Evolutionary conservation across 352 stramenopile species (phyloP).

Genomic region (Phytophthora foliorum): DNA sequence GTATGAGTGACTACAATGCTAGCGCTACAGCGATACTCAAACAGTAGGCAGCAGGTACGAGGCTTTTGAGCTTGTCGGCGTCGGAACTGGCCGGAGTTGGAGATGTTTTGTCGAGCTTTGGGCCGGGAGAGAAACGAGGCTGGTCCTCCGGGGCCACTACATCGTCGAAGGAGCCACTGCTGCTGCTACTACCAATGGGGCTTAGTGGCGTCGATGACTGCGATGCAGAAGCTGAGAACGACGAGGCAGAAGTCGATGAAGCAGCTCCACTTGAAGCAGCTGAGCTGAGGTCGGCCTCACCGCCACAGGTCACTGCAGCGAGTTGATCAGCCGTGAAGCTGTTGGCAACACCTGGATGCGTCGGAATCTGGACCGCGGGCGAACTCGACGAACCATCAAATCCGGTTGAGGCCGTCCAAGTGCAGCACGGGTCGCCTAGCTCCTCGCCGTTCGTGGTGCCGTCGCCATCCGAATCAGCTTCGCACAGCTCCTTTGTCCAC

Average conservation of each 20-base stretch:
- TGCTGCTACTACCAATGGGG: constrained; percentile 18
- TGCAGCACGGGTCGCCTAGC: constrained; percentile 89
- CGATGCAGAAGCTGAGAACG: constrained; percentile 12
- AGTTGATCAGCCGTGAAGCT: constrained; percentile 50
- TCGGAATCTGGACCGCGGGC: constrained; percentile 13
- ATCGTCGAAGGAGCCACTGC: constrained; percentile 22
- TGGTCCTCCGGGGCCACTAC: constrained; percentile 12
- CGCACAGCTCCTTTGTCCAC: constrained; percentile 72
- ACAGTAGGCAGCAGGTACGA: constrained; percentile 12
- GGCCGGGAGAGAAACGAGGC: constrained; percentile 22
- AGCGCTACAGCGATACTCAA: constrained; percentile 21
- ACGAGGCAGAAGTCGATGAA: constrained; percentile 15
- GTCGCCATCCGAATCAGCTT: constrained; percentile 79
- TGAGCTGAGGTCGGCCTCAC: constrained; percentile 31
- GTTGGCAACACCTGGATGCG: constrained; percentile 52
- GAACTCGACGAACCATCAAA: constrained; percentile 22
- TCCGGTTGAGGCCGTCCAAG: constrained; percentile 47
- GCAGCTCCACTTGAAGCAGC: constrained; percentile 12
- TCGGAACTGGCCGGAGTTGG: constrained; percentile 17
- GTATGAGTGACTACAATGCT: constrained; percentile 14
- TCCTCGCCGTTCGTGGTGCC: constrained; percentile 91
- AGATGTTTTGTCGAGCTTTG: constrained; percentile 25
- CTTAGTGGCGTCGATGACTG: constrained; percentile 8
- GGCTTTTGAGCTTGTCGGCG: constrained; percentile 6
- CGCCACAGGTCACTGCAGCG: constrained; percentile 41